Base-by-base conservation (phyloP, 2,329 filamentous ascomycete species). In the Chalaropsis thielavioides region DNA sequence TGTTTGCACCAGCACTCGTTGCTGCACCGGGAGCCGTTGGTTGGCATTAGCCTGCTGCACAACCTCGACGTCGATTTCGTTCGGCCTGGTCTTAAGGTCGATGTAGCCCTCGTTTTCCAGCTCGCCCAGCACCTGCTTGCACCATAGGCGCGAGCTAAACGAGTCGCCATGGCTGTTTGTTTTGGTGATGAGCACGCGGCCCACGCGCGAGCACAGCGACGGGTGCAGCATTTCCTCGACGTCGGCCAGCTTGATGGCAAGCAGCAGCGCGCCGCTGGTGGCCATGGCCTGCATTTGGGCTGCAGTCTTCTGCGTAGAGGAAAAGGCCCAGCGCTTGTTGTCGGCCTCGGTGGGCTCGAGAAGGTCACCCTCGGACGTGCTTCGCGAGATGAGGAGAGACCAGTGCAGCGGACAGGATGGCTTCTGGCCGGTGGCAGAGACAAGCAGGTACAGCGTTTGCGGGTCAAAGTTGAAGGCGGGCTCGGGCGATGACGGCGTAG, bases 31-130 rank as follows among this genome's bases (percentile, higher is more conserved):
- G 17, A 64, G 46, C 3, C 17, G 19, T 38, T 44, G 31, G 27
- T 66, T 66, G 35, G 22, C 46, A 5, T 19, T 40, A 13, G 31
- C 63, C 24, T 49, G n/a, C 19, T 51, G 31, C 31, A 58, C 35
- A 10, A 43, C 44, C 56, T 66, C 65, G 15, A 15, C 17, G 27
- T 63, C 54, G 35, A 66, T 63, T 15, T 58, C 31, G 41, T 56
- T n/a, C 3, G 54, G 41, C 17, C 31, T 56, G 19, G 24, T 35
- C 13, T 46, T 51, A 5, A 66, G 54, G 10, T 64, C 65, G 17
- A 68, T 65, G 61, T 68, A 68, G 19, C 68, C 68, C 65, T 68
- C 68, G 54, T 66, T 66, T 19, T 66, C 68, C 11, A 68, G 63
- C 62, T 66, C 66, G 54, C 54, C 63, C 40, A 68, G 56, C 46